Evolutionary conservation across 208 protist species (phyloP).

Genomic region (Leishmania amazonensis): DNA sequence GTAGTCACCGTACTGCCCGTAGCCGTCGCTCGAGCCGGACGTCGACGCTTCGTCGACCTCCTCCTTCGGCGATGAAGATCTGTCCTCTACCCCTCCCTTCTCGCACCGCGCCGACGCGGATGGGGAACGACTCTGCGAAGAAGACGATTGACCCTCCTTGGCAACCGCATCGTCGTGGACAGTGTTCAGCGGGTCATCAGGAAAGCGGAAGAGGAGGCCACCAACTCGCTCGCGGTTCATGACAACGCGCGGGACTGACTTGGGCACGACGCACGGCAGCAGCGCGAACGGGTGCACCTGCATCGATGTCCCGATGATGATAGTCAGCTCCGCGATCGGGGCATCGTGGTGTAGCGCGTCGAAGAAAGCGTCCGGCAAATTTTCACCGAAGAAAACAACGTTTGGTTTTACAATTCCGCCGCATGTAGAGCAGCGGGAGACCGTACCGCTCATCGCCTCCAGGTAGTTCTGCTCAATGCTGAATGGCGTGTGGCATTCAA

Average conservation of each 20-base stretch:
- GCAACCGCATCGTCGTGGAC: not conserved
- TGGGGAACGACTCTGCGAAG: not conserved
- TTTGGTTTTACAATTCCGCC: slow-evolving; percentile 94
- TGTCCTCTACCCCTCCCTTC: too few relatives aligned
- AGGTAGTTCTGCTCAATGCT: slow-evolving; percentile 38
- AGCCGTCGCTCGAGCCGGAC: slow-evolving; percentile 64
- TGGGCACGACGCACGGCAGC: slow-evolving; percentile 61
- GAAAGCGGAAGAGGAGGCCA: slow-evolving; percentile 73
- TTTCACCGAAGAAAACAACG: slow-evolving; percentile 97
- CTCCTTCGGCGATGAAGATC: not conserved
- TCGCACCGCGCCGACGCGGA: not conserved
- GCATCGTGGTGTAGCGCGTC: slow-evolving; percentile 70
- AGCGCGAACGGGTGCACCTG: slow-evolving; percentile 94
- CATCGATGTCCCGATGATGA: slow-evolving; percentile 96
- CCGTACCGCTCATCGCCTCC: slow-evolving; percentile 43
- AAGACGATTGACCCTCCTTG: not conserved
- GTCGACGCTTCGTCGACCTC: not conserved
- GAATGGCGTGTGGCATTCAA: slow-evolving; percentile 70
- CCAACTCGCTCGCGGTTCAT: slow-evolving; percentile 90
- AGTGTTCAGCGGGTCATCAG: slow-evolving; percentile 31
- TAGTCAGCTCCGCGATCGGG: slow-evolving; percentile 77
- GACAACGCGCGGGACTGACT: slow-evolving; percentile 83
- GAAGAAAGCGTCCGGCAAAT: slow-evolving; percentile 90
- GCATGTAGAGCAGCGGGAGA: slow-evolving; percentile 70
- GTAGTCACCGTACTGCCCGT: slow-evolving; percentile 44